Evolutionary conservation across 2,329 filamentous ascomycete genomes (phyloP).

Genomic region (Nannizziopsis barbatae): DNA sequence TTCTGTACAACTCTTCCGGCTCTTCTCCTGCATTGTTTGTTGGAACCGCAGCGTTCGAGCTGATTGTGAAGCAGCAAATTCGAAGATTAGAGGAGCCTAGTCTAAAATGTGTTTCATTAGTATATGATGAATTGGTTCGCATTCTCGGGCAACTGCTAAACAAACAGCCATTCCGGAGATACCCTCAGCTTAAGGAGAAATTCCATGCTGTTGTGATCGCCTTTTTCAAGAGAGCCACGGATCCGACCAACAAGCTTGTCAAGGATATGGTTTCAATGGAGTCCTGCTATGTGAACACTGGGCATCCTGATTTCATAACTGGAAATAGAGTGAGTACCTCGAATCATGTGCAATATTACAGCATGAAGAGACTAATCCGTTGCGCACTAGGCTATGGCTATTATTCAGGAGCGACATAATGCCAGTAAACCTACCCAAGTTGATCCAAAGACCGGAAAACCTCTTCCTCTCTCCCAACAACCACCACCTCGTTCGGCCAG

Average conservation of each 20-base stretch:
- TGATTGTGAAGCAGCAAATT: conserved; percentile 98
- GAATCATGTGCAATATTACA: neutral
- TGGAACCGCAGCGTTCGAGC: conserved; percentile 92
- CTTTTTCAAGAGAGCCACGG: conserved; percentile 98
- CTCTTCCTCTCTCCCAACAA: conserved; percentile 54
- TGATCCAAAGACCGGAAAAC: conserved; percentile 97
- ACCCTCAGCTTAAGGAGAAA: conserved; percentile 92
- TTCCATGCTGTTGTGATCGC: conserved; percentile 82
- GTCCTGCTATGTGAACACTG: conserved; percentile 94
- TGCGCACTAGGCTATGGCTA: conserved; percentile 66
- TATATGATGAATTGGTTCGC: conserved; percentile 93
- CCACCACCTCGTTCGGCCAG: conserved; percentile 60
- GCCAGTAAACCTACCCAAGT: conserved; percentile 79
- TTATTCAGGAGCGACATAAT: conserved; percentile 86
- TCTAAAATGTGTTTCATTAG: conserved; percentile 90
- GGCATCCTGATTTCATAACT: conserved; percentile 94
- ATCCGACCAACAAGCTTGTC: conserved; percentile 95
- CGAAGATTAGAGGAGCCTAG: conserved; percentile 92
- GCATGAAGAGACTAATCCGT: neutral
- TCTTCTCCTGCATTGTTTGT: conserved; percentile 94
- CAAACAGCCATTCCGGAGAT: conserved; percentile 83
- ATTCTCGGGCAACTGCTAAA: conserved; percentile 81
- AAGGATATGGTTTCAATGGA: conserved; percentile 91
- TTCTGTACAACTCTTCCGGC: conserved; percentile 98
- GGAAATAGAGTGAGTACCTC: conserved; percentile 60